Evolutionary conservation across 495 filamentous ascomycete genomes (phyloP).

Genomic region (Tuber aestivum): DNA sequence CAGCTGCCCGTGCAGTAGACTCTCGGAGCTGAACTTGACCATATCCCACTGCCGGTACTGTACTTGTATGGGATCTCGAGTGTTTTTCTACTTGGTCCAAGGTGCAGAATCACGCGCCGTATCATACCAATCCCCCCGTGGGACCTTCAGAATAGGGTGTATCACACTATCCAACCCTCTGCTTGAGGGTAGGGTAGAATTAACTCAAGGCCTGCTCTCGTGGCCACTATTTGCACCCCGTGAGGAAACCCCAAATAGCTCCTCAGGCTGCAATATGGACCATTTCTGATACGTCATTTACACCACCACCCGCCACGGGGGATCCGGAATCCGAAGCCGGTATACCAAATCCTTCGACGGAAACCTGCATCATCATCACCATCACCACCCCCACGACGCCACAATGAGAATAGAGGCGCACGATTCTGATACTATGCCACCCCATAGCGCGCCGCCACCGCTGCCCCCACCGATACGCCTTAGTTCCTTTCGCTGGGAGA

Average conservation of each 20-base stretch:
- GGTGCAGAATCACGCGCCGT: neutral
- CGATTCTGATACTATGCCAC: neutral
- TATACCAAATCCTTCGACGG: neutral
- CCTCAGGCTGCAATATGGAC: neutral
- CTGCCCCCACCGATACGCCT: slow-evolving; percentile 1
- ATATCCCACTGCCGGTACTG: neutral
- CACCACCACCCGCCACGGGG: neutral
- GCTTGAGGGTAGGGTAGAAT: neutral
- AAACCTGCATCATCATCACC: neutral
- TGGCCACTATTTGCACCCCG: neutral
- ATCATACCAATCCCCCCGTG: neutral
- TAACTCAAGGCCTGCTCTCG: neutral
- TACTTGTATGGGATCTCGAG: neutral
- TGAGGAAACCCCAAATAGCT: neutral
- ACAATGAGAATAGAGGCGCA: neutral
- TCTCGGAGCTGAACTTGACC: neutral
- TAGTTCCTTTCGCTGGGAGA: neutral
- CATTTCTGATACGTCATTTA: neutral
- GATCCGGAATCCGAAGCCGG: neutral
- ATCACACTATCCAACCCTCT: neutral
- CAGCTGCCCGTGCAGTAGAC: neutral
- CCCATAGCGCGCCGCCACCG: neutral
- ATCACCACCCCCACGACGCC: neutral
- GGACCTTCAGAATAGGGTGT: neutral
- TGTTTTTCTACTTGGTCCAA: neutral